phyloP scores from a whole-genome alignment of 2,329 filamentous ascomycete genomes.

The Myriosclerotinia scirpicola region DNA sequence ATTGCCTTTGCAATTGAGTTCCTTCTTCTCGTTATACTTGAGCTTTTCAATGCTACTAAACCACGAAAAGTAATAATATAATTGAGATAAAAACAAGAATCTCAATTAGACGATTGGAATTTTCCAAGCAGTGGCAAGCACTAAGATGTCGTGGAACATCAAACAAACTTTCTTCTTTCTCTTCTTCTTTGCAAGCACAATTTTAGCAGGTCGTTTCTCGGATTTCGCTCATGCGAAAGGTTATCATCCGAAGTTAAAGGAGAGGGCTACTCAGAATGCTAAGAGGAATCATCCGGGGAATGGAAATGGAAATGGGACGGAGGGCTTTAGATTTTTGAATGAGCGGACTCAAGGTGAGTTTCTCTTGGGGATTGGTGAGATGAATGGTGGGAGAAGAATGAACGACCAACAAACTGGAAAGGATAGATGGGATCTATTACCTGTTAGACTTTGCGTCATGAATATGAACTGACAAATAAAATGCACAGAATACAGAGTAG shows the following conservation, averaged over 20 bases:
- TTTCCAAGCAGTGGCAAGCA: background rate
- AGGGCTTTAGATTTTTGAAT: slow-evolving; percentile 1
- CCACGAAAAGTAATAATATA: background rate
- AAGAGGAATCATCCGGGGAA: background rate
- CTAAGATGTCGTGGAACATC: background rate
- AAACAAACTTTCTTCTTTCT: background rate
- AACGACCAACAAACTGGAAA: background rate
- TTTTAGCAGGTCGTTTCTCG: slow-evolving; percentile 3
- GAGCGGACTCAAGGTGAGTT: background rate
- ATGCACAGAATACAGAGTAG: slow-evolving; percentile 31
- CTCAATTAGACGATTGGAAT: background rate
- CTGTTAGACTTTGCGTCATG: too few relatives aligned
- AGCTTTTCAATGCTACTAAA: background rate
- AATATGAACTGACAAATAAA: background rate
- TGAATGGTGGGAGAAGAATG: background rate
- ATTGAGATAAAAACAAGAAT: background rate
- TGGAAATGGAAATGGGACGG: background rate
- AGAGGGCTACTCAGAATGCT: background rate
- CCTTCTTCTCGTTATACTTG: background rate
- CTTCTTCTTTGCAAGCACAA: background rate
- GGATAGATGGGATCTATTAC: background rate
- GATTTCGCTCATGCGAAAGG: slow-evolving; percentile 9
- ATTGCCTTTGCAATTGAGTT: background rate
- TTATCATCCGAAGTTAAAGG: slow-evolving; percentile 6
- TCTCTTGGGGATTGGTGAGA: background rate